Base-by-base conservation (phyloP, 2,329 filamentous ascomycete genomes). In the Apiospora arundinis region DNA sequence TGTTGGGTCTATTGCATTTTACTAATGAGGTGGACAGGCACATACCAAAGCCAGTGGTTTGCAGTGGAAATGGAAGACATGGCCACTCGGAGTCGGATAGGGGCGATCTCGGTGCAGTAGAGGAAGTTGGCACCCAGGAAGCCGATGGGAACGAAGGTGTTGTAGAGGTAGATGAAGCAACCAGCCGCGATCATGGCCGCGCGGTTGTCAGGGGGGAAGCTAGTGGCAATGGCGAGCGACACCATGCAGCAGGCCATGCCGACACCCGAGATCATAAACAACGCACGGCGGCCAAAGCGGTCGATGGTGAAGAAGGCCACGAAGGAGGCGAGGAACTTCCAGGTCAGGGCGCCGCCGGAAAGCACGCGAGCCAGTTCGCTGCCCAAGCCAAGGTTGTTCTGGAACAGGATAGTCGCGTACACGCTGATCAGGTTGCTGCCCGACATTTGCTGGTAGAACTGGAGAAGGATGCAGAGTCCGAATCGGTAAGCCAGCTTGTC, bases 111-210 rank as follows among this genome's bases (percentile, higher is more conserved):
- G 0, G 88, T 86, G 71, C 87, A 88, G 79, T 90, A 91, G 25
- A 90, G 81, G 80, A 90, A 90, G 74, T 89, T 90, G 44, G 87
- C 84, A 1, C 89, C 88, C 0, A 89, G 82, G 80, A 89, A 90
- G 0, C 88, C 89, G 71, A 90, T 86, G 0, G 87, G 87, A 63
- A 89, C 86, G 79, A 90, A 90, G 74, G 86, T 88, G 79, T 90
- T 88, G 81, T 88, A 91, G 66, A 89, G 78, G 78, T 88, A 91
- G 67, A 91, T 83, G 78, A 89, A 89, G 73, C 87, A 83, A 0
- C 86, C 87, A 0, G 86, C 86, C 0, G 83, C 85, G 56, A 89
- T 85, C 72, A 86, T 83, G 2, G 88, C 84, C 1, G 81, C 72
- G 2, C 80, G 81, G 78, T 87, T 86, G 18, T 79, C 77, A 44